Base-by-base conservation (phyloP, 2,329 filamentous ascomycete genomes). In the Pseudocercospora fuligena region DNA sequence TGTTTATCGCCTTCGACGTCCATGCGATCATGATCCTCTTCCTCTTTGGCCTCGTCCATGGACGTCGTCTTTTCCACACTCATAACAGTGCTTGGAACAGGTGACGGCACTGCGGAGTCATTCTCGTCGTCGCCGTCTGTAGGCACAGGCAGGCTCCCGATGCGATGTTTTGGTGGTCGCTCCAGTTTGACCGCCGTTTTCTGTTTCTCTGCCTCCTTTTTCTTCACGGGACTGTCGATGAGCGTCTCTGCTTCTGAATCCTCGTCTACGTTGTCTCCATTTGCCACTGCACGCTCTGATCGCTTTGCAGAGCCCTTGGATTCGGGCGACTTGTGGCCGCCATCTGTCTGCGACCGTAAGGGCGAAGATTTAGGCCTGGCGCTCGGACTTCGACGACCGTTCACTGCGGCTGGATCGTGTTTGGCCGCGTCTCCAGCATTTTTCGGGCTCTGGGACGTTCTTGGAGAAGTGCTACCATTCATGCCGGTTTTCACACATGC, bases 171-270 rank as follows among this genome's bases (percentile, higher is more conserved):
- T 19, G 68, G 65, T 36, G 69, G 66, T 31, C 73, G 71, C 40
- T 74, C 73, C 23, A 57, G 19, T 54, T 68, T 72, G 47, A 64
- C 61, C 9, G 61, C 65, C 25, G 62, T 67, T 47, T 60, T 56
- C 73, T 79, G 79, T 68, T 76, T 78, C 68, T 76, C 69, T 25
- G 78, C 76, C 63, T 77, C 76, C 60, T 76, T 72, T 63, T 77
- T 76, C 71, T 82, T 79, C 67, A 81, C 78, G 33, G 80, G 77
- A 31, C 77, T 80, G 58, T 83, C 77, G 43, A 84, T 81, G 65
- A 84, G 79, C 33, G 83, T 84, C 75, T 84, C 83, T 60, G 82
- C 83, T 74, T 85, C 83, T 16, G 82, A 84, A 70, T 82, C 80
- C 78, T 33, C 76, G 36, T 76, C 79, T 19, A 76, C 72, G 56